Percentiles rank a stretch among this genome's conserved stretches.
These are phyloP conservation scores for Apiospora kogelbergensis DNA, from an alignment of 2,329 filamentous ascomycete genomes.

Conservation along the genomic window DNA sequence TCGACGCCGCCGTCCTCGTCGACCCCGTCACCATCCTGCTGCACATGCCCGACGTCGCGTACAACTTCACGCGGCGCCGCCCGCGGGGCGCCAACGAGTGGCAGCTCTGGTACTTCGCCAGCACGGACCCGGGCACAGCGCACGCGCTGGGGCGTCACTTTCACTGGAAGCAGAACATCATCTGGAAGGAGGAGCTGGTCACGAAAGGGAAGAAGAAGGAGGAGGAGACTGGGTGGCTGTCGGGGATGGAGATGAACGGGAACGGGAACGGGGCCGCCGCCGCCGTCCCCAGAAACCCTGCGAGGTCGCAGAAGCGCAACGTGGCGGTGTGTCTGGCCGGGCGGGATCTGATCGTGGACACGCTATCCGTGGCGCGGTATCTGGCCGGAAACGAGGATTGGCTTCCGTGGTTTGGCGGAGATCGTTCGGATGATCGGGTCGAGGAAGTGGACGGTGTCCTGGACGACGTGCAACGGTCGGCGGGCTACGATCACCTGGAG, in stretches of 20 bases:
- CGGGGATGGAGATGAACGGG: not conserved
- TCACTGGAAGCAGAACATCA: conserved; percentile 70
- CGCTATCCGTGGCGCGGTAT: conserved; percentile 57
- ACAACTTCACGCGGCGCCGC: conserved; percentile 63
- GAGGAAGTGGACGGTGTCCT: conserved; percentile 13
- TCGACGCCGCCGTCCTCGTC: conserved; percentile 48
- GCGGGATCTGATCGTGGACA: conserved; percentile 65
- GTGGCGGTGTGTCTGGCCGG: conserved; percentile 60
- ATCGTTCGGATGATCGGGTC: conserved; percentile 1
- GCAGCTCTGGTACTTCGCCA: conserved; percentile 70
- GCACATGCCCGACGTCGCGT: conserved; percentile 69
- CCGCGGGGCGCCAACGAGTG: conserved; percentile 64
- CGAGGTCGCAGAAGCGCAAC: conserved; percentile 17
- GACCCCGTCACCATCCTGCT: conserved; percentile 68
- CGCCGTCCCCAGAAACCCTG: not conserved
- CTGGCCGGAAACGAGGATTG: conserved; percentile 41
- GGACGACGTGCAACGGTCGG: conserved; percentile 26
- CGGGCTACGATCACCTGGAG: conserved; percentile 21
- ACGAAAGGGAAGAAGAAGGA: conserved; percentile 2
- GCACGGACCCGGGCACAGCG: conserved; percentile 65
- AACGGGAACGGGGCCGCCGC: conserved; percentile 4
- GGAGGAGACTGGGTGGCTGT: not conserved
- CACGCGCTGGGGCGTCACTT: conserved; percentile 65
- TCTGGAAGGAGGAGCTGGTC: conserved; percentile 67
- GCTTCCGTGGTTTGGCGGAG: conserved; percentile 14